Conservation (phyloP, 164 flowering plant genomes). For the Piper betle region DNA sequence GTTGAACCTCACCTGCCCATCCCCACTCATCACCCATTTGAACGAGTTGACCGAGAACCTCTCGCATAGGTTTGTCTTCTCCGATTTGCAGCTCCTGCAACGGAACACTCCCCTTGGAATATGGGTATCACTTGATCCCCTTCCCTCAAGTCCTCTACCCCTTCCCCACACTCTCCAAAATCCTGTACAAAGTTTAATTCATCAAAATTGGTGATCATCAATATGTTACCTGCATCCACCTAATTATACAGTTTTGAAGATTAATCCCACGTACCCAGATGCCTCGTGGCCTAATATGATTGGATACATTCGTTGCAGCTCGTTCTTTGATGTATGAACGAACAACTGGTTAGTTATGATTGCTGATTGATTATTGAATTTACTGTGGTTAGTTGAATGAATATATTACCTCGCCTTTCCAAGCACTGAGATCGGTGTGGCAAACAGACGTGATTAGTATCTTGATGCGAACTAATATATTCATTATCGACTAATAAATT, state of each 20-base stretch:
- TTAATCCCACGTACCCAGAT: slow-evolving; percentile 33
- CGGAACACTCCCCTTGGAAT: slow-evolving; percentile 56
- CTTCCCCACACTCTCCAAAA: slow-evolving; percentile 67
- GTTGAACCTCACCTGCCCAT: slow-evolving; percentile 47
- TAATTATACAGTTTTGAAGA: background rate
- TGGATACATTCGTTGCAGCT: slow-evolving; percentile 44
- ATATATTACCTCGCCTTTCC: slow-evolving; percentile 55
- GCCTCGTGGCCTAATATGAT: slow-evolving; percentile 79
- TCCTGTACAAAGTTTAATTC: slow-evolving; percentile 22
- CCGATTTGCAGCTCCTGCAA: slow-evolving; percentile 31
- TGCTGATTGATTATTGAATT: background rate
- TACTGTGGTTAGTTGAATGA: too few relatives aligned
- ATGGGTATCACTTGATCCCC: slow-evolving; percentile 65
- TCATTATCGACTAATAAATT: slow-evolving; percentile 78
- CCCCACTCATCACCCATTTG: slow-evolving; percentile 33
- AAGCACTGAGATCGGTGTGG: background rate
- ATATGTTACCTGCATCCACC: background rate
- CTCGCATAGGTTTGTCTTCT: slow-evolving; percentile 40
- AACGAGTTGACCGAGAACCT: slow-evolving; percentile 37
- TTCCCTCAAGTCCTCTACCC: slow-evolving; percentile 33
- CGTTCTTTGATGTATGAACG: slow-evolving; percentile 20
- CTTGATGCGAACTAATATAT: background rate
- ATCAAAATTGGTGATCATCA: too few relatives aligned
- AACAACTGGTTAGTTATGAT: background rate
- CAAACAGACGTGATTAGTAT: background rate